Base-by-base conservation (phyloP, 306 rosid species). In the Castanea mollissima region DNA sequence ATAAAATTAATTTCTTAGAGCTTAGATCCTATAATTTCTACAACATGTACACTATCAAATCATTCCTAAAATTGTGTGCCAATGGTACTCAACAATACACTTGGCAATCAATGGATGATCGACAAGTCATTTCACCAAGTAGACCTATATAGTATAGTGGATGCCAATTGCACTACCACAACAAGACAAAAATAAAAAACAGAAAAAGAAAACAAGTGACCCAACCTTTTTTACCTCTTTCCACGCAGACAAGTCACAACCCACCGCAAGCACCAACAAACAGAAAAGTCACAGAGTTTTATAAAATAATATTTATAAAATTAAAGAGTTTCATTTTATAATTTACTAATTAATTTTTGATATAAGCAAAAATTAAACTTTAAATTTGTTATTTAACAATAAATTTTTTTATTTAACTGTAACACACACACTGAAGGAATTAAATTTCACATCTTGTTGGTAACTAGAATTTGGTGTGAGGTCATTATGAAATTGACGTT, bases 311-410 rank as follows among this genome's bases (percentile, higher is more conserved):
- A 38, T 38, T 23, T 23, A 23, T 23, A 23, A 23, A 23, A 23
- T 23, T 23, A 6, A 0, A 6, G 2, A 35, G 2, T 1, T 38
- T 6, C 0, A 6, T 6, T 0, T 1, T 35, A 35, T 35, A 2
- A 6, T 0, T 23, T 23, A 6, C 9, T 1, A 38, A 6, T 38
- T 38, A 7, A 2, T 7, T 38, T 38, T 1, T 38, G 0, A 0
- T 7, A 0, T 38, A 0, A 0, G 0, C 0, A 7, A 1, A 0
- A 0, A 6, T 38, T 1, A 0, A 38, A 7, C 0, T 7, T 0
- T 7, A 38, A 0, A 38, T 38, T 0, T 0, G 0, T 38, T 38
- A 38, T 38, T 38, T 0, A 38, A 6, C 0, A 0, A 6, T 6
- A 1, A 1, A 6, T 0, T 38, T 38, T 21, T 21, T 21, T 21